Base-by-base conservation (phyloP, 2,329 filamentous ascomycete genomes). In the Sphaerostilbella broomeana region DNA sequence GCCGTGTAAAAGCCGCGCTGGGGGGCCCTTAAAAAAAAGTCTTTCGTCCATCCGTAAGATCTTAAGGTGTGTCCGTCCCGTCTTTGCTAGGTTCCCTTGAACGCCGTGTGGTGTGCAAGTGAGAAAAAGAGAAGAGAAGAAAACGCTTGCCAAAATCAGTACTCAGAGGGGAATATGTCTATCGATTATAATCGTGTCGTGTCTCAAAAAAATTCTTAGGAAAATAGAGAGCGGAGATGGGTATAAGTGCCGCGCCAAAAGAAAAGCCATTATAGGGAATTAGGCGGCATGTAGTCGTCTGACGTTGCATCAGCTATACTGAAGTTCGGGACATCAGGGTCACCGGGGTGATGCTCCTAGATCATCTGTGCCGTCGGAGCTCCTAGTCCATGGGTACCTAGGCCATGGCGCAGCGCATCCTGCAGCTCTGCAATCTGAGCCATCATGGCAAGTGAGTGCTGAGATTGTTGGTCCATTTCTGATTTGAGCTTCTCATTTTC, bases 401-500 rank as follows among this genome's bases (percentile, higher is more conserved):
- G 48, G 16, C 57, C 56, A 25, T 61, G 58, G 8, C 63, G 56
- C 26, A 70, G 51, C 4, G 65, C 57, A 13, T 67, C 64, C 48
- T 70, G 65, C 10, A 73, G 58, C 42, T 69, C 60, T 1, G 61
- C 58, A 17, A 73, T 67, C 48, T 73, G 69, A 28, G 64, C 59
- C 62, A 72, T 67, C 65, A 73, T 69, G 20, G 62, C 58, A 10
- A 64, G 51, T 4, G 62, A 67, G 46, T 70, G 65, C 29, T 64
- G 64, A 13, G 60, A 67, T 45, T 75, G 72, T 28, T 66, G 60
- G 26, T 73, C 63, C 44, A 75, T 61, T 42, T 75, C 67, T 12
- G 59, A 55, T 46, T 67, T 67, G 32, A 81, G 64, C 49, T 79
- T 75, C 46, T 77, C 68, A 43, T 82, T 80, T 56, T 86, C 81